These are phyloP conservation scores for Macrocybe gigantea DNA, from an alignment of 768 basidiomycete genomes.

Conservation along the genomic window DNA sequence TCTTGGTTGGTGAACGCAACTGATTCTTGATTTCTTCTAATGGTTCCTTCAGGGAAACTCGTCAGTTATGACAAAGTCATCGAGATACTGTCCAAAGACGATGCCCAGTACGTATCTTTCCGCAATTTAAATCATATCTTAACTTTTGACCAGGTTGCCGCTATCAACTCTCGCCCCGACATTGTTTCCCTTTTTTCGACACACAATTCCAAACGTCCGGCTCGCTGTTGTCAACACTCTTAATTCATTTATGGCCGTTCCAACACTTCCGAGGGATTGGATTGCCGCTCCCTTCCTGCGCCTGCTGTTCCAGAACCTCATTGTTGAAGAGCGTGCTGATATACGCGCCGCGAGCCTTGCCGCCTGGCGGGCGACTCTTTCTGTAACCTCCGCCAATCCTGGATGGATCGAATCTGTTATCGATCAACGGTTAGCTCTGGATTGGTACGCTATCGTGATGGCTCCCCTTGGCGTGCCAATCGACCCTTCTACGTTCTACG, in stretches of 20 bases:
- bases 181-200: constrained; percentile 94
- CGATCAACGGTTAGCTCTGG: constrained; percentile 55
- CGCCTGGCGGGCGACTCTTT: constrained; percentile 71
- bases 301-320: constrained; percentile 88
- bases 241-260: constrained; percentile 76
- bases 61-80: constrained; percentile 79
- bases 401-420: constrained; percentile 49
- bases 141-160: constrained; percentile 48
- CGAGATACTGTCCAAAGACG: constrained; percentile 59
- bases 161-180: constrained; percentile 80
- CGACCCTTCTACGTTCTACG: constrained; percentile 64
- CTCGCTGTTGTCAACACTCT: constrained; percentile 89
- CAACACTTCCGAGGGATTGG: constrained; percentile 76
- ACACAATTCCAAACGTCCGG: constrained; percentile 91
- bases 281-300: constrained; percentile 69
- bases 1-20: constrained; percentile 49
- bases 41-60: constrained; percentile 56
- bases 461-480: constrained; percentile 82
- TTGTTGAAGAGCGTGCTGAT: constrained; percentile 86
- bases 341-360: constrained; percentile 68
- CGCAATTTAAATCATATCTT: background rate
- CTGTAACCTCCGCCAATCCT: constrained; percentile 39
- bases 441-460: constrained; percentile 88
- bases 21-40: constrained; percentile 4
- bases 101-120: constrained; percentile 59